Evolutionary conservation across 2,329 filamentous ascomycete species (phyloP).

Genomic region (Elsinoe batatas): DNA sequence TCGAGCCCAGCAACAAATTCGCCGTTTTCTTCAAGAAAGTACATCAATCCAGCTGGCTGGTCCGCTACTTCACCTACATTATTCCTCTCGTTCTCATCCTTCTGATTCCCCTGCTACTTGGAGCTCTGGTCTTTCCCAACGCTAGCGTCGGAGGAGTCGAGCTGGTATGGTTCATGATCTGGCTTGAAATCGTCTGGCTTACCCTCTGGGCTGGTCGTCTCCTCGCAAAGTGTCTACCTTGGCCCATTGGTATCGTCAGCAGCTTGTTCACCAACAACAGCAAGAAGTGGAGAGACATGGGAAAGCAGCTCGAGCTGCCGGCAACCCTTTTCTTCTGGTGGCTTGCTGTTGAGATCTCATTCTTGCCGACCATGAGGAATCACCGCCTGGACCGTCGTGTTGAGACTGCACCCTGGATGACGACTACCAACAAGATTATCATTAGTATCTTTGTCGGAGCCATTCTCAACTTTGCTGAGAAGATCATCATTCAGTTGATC

Average conservation of each 20-base stretch:
- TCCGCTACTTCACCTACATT: conserved; percentile 65
- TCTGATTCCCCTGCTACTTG: conserved; percentile 58
- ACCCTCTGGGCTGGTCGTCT: conserved; percentile 70
- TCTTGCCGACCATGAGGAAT: conserved; percentile 68
- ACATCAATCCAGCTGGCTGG: conserved; percentile 54
- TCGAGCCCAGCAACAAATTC: conserved; percentile 49
- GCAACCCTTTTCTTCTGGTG: conserved; percentile 87
- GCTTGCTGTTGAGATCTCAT: conserved; percentile 76
- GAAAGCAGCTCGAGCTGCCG: conserved; percentile 73
- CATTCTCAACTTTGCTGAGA: conserved; percentile 75
- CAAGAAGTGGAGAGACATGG: conserved; percentile 90
- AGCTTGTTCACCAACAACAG: conserved; percentile 74
- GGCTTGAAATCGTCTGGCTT: conserved; percentile 89
- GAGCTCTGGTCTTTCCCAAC: conserved; percentile 42
- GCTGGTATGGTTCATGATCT: conserved; percentile 86
- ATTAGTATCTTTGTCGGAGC: conserved; percentile 73
- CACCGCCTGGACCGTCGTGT: conserved; percentile 48
- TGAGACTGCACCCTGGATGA: conserved; percentile 57
- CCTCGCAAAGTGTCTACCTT: conserved; percentile 55
- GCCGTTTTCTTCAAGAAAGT: conserved; percentile 56
- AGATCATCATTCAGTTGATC: conserved; percentile 90
- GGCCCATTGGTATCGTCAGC: conserved; percentile 52
- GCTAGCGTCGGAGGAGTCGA: conserved; percentile 60
- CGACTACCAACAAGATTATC: conserved; percentile 73
- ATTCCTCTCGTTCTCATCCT: conserved; percentile 54